phyloP scores from a whole-genome alignment of 768 basidiomycete species.

The Gymnopilus junonius region DNA sequence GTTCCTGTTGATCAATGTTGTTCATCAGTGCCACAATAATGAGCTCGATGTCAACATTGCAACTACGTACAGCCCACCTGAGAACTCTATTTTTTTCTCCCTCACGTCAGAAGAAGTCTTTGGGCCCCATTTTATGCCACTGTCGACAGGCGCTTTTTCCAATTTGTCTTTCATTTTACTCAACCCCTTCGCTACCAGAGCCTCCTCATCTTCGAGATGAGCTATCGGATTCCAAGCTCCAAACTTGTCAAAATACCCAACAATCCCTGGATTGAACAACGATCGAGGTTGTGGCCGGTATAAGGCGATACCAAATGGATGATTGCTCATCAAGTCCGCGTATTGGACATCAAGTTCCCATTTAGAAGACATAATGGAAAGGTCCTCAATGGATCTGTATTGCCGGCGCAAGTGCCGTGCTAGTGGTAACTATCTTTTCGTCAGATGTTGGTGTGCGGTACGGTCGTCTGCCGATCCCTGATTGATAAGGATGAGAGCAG shows the following conservation, averaged over 20 bases:
- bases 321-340: constrained; percentile 26
- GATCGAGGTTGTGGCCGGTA: constrained; percentile 20
- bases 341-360: constrained; percentile 24
- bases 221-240: constrained; percentile 28
- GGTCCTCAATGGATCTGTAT: background rate
- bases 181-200: constrained; percentile 18
- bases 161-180: constrained; percentile 14
- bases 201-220: constrained; percentile 16
- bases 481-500: too few relatives aligned
- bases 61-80: constrained; percentile 25
- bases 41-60: background rate
- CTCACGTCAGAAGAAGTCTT: constrained; percentile 20
- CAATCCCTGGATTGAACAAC: constrained; percentile 19
- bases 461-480: too few relatives aligned
- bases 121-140: constrained; percentile 27
- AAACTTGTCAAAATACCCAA: constrained; percentile 27
- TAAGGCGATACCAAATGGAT: constrained; percentile 28
- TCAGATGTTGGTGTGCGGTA: too few relatives aligned
- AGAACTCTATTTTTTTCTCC: constrained; percentile 19
- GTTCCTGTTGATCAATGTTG: constrained; percentile 7
- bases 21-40: constrained; percentile 4
- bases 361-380: constrained; percentile 6
- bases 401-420: background rate
- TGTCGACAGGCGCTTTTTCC: constrained; percentile 23
- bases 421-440: background rate